Conservation (phyloP, 305 asterid species). For the Galium porrigens region DNA sequence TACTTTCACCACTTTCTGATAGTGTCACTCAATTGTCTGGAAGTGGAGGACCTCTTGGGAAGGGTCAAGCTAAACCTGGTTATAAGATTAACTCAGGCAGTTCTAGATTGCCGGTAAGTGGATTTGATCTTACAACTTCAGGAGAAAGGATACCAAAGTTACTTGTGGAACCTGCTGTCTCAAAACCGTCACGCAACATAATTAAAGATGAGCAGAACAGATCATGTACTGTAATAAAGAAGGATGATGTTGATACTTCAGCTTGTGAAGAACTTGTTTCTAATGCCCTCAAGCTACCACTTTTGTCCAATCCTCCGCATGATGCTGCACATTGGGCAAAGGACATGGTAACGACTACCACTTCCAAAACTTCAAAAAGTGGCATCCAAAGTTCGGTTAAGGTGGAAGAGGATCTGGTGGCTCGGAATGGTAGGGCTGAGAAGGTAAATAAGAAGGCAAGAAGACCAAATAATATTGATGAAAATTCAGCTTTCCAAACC, state of each 20-base stretch:
- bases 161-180: constrained; percentile 24
- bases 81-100: constrained; percentile 26
- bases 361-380: constrained; percentile 18
- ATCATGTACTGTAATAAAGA: constrained; percentile 27
- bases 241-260: constrained; percentile 36
- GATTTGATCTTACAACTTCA: constrained; percentile 33
- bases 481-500: constrained; percentile 24
- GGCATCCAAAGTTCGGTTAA: constrained; percentile 22
- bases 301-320: constrained; percentile 36
- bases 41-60: constrained; percentile 31
- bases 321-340: constrained; percentile 19
- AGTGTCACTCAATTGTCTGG: constrained; percentile 37
- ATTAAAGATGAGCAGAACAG: constrained; percentile 18
- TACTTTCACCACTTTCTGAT: constrained; percentile 73
- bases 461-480: constrained; percentile 25
- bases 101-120: constrained; percentile 30
- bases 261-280: constrained; percentile 75
- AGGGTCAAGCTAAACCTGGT: constrained; percentile 28
- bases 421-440: constrained; percentile 30
- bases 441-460: constrained; percentile 30
- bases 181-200: constrained; percentile 22
- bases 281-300: constrained; percentile 67
- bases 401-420: constrained; percentile 32
- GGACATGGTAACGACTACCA: constrained; percentile 21
- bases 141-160: constrained; percentile 34